A percentile compares a stretch with the other conserved stretches of the same genome.
These are phyloP conservation scores for Hypocreales sp. DNA, from an alignment of 2,329 filamentous ascomycete species.

Conservation along the genomic window DNA sequence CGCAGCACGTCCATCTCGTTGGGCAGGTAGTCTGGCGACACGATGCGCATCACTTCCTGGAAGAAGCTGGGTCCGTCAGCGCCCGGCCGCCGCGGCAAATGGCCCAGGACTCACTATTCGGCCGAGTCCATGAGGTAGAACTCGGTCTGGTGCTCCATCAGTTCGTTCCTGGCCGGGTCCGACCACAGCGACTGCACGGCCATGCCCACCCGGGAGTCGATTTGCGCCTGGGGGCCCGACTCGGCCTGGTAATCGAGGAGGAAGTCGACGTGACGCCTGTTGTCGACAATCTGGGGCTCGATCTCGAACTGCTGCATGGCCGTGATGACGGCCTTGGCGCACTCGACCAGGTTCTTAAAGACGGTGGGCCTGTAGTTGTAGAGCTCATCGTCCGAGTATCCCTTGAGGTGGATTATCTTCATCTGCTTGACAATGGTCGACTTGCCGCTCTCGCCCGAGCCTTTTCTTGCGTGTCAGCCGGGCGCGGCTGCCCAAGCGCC, in stretches of 20 bases:
- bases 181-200: constrained; percentile 83
- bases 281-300: constrained; percentile 55
- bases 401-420: constrained; percentile 99
- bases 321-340: constrained; percentile 80
- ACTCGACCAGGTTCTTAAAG: constrained; percentile 96
- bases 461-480: too few relatives aligned
- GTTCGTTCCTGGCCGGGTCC: constrained; percentile 64
- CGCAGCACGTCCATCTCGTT: constrained; percentile 90
- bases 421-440: constrained; percentile 99
- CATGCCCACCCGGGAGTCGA: constrained; percentile 66
- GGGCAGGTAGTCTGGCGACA: constrained; percentile 71
- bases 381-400: constrained; percentile 87
- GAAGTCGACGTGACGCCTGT: constrained; percentile 61
- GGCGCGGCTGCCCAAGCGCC: too few relatives aligned
- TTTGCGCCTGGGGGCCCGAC: constrained; percentile 71
- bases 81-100: neutral
- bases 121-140: constrained; percentile 99
- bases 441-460: constrained; percentile 96
- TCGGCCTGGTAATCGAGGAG: constrained; percentile 80
- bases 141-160: constrained; percentile 90
- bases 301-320: constrained; percentile 90
- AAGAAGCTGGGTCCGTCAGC: constrained; percentile 57
- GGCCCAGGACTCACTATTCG: constrained; percentile 70
- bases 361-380: constrained; percentile 90
- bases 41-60: constrained; percentile 77